Evolutionary conservation across 805 yeast species (phyloP).

Genomic region (Teunomyces funiuensis): DNA sequence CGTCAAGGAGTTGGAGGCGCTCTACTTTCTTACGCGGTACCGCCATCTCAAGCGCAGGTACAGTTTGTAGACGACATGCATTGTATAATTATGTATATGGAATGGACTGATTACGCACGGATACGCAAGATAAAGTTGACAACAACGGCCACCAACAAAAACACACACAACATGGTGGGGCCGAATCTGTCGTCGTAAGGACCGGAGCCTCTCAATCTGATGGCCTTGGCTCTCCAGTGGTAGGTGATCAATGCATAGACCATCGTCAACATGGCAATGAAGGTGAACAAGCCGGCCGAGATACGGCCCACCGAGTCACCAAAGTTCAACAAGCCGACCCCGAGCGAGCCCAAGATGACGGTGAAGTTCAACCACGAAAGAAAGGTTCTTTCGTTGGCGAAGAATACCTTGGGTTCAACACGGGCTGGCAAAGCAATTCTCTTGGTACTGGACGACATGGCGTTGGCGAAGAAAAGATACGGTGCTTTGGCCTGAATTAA

Average conservation of each 20-base stretch:
- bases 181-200: slow-evolving; percentile 99
- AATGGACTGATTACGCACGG: slow-evolving; percentile 37
- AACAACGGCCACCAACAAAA: slow-evolving; percentile 87
- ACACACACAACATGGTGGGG: slow-evolving; percentile 95
- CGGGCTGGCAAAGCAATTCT: slow-evolving; percentile 97
- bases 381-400: slow-evolving; percentile 98
- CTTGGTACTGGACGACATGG: slow-evolving; percentile 49
- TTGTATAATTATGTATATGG: no score
- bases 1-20: slow-evolving; percentile 31
- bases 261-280: slow-evolving; percentile 98
- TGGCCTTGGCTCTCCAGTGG: slow-evolving; percentile 99
- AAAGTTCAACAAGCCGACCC: slow-evolving; percentile 92
- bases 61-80: slow-evolving; percentile 15
- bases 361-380: slow-evolving; percentile 98
- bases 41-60: slow-evolving; percentile 38
- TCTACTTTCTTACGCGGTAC: slow-evolving; percentile 31
- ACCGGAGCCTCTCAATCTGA: slow-evolving; percentile 95
- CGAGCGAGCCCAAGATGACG: slow-evolving; percentile 95
- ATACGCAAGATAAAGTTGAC: slow-evolving; percentile 88
- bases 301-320: slow-evolving; percentile 93
- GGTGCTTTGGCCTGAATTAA: background rate
- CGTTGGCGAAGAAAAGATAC: background rate
- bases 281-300: slow-evolving; percentile 90
- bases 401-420: slow-evolving; percentile 98
- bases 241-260: slow-evolving; percentile 90